Evolutionary conservation across 371 early-diverging fungal genomes (phyloP).

Genomic region (Mucor plumbeus): DNA sequence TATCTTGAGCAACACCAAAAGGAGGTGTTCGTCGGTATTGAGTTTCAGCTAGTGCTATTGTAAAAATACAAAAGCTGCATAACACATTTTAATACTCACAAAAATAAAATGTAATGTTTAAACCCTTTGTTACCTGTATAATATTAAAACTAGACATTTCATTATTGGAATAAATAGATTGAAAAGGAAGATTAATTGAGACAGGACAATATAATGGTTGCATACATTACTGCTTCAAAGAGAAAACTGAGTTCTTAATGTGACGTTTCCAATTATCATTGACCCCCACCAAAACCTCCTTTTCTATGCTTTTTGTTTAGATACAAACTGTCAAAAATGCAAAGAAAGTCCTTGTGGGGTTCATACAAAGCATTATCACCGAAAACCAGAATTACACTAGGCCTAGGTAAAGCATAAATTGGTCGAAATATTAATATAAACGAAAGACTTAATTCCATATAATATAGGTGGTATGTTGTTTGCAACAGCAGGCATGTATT

Average conservation of each 20-base stretch:
- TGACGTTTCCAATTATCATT: neutral
- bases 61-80: neutral
- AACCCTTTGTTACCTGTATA: neutral
- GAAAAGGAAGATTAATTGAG: neutral
- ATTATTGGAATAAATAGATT: neutral
- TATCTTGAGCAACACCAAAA: conserved; percentile 17
- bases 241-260: conserved; percentile 2
- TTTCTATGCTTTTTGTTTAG: conserved; percentile 10
- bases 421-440: too few species aligned
- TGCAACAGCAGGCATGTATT: conserved; percentile 48
- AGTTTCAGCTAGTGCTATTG: conserved; percentile 14
- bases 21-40: conserved; percentile 32
- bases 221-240: neutral
- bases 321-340: conserved; percentile 34
- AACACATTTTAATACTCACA: neutral
- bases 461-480: conserved; percentile 54
- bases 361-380: conserved; percentile 51
- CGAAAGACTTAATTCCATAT: neutral
- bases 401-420: conserved; percentile 39
- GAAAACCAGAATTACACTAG: conserved; percentile 45
- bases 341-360: conserved; percentile 56
- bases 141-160: neutral
- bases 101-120: neutral
- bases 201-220: too few species aligned
- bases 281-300: neutral